Percentiles rank a stretch among this genome's conserved stretches.
phyloP scores from a whole-genome alignment of 164 flowering plant species.

The Vitis cinerea region DNA sequence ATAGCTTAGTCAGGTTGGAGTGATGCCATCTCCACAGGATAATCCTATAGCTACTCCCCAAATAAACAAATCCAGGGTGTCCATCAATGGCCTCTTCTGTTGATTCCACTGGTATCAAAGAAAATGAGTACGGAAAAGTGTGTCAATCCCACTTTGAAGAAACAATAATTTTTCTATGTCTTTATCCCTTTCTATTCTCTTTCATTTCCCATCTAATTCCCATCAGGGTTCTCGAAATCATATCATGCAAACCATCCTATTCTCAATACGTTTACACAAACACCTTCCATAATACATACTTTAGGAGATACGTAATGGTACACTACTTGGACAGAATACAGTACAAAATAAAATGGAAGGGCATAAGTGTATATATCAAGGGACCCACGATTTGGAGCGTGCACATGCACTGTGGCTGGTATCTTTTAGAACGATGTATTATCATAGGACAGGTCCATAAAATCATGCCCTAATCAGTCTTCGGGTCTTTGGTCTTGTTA shows the following conservation, averaged over 20 bases:
- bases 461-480: neutral
- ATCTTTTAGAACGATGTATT: conserved; percentile 6
- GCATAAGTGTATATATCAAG: neutral
- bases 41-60: too few relatives aligned
- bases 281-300: neutral
- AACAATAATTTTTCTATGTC: neutral
- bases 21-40: too few relatives aligned
- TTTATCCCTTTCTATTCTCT: neutral
- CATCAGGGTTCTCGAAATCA: too few relatives aligned
- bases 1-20: too few relatives aligned
- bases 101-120: too few relatives aligned
- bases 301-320: neutral
- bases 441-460: neutral
- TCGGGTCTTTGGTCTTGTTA: neutral
- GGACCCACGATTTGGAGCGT: conserved; percentile 6
- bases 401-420: conserved; percentile 18
- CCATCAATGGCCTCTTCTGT: too few relatives aligned
- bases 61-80: too few relatives aligned
- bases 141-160: too few relatives aligned
- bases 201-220: neutral
- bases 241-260: too few relatives aligned
- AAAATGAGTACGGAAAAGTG: too few relatives aligned
- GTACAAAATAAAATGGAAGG: neutral
- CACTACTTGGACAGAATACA: neutral
- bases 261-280: neutral